Evolutionary conservation across 2,329 filamentous ascomycete species (phyloP), one percentile per base, ranked within the genome.

Genomic region (Exophiala bonariae): DNA sequence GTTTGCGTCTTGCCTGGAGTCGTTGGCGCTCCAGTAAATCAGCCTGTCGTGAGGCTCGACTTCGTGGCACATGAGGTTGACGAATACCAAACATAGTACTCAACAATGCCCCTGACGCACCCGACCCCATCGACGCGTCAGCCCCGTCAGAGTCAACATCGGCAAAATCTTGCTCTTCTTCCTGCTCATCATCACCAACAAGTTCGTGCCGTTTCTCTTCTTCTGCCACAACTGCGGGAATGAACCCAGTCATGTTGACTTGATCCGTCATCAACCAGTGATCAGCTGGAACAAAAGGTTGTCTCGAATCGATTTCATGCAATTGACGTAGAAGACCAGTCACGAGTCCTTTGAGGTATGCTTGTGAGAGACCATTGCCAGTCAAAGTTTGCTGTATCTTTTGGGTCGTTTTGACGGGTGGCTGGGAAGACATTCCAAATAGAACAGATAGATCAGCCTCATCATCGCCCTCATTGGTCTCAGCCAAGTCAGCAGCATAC

Each of bases 261-360:
- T 77, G 75, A 51, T 83, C 85, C 1, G 87, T 93, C 91, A 97
- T 97, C 28, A 97, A 75, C 93, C 93, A 99, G 65, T 96, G 91
- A 39, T 83, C 80, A n/a, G 77, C 70, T 2, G 89, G 86, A 17
- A 97, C 70, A 63, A 97, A 97, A 22, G 80, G 83, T 17, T 91
- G 82, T 50, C 93, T 79, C 6, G 93, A 99, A 66, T 97, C 92
- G 65, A 92, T 79, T 67, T 96, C 91, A 63, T 97, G 96, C 7
- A 96, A 74, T 78, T 95, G 92, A 47, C 86, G 85, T 62, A 96
- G 76, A 0, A 95, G 78, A 3, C 83, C 84, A 2, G 89, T 95
- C 5, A 90, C 82, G 2, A 92, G 76, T n/a, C 79, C 82, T 61
- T 89, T 87, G 47, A 96, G 81, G 52, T 89, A 89, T 30, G 86